Base-by-base conservation (phyloP, 306 rosid genomes). In the Cucurbita argyrosperma region DNA sequence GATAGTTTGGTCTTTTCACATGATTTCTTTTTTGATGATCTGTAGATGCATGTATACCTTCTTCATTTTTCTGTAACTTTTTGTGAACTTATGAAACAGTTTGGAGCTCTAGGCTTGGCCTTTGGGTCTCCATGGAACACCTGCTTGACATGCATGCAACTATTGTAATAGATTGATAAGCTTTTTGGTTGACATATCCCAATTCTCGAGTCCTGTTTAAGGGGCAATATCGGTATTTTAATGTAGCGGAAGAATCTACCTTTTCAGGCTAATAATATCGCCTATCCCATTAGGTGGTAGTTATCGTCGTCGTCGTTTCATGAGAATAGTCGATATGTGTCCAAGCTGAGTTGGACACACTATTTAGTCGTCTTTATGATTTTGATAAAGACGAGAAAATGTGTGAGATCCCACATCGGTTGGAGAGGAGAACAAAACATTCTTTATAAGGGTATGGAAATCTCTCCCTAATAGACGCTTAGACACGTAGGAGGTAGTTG, bases 31-130 rank as follows among this genome's bases (percentile, higher is more conserved):
- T 21, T 21, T 63, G 19, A 67, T 67, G 35, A 30, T 30, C 13
- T 67, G 72, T 67, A 67, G 72, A 45, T 67, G 19, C 72, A 30
- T 66, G 72, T 67, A 67, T 71, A 71, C 75, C 75, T 49, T 71
- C 75, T 49, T 71, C 45, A 71, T 71, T 71, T 70, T 70, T 70
- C 75, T 50, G 23, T 30, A 47, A 40, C 46, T 19, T 43, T 67
- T 45, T 23, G 21, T 38, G 61, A 53, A 53, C 47, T 71, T 38
- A 11, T 71, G 76, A 39, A 52, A 54, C 76, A 50, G 55, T 71
- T 71, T 71, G 58, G 56, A 69, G 30, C 8, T 23, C 21, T 69
- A 26, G 58, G 42, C 49, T 49, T 68, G 42, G 42, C 54, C 54
- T 50, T 15, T 70, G 49, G 42, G 45, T 71, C 60, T 71, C 43